Percentiles rank a stretch among this genome's conserved stretches.
Evolutionary conservation across 257 asterid genomes (phyloP).

Genomic region (Avicennia marina): DNA sequence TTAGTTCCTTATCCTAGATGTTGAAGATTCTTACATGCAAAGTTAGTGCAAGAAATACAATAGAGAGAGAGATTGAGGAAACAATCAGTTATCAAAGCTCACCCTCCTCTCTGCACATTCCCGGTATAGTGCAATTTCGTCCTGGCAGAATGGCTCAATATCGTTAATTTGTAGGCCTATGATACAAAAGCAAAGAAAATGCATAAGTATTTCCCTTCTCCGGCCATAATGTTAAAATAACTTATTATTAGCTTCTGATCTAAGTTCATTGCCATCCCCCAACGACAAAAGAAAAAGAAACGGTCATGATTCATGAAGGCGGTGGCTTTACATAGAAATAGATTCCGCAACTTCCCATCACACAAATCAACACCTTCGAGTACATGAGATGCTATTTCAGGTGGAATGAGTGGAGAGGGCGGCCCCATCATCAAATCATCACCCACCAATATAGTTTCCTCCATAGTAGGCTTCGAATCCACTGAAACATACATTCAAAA

Average conservation of each 20-base stretch:
- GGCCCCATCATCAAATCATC: conserved; percentile 98
- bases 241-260: no score
- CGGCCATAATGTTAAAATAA: not conserved
- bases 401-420: conserved; percentile 88
- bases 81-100: conserved; percentile 15
- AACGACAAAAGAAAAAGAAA: not conserved
- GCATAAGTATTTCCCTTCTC: not conserved
- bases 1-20: conserved; percentile 69
- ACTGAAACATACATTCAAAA: conserved; percentile 30
- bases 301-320: not conserved
- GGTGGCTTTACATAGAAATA: conserved; percentile 60
- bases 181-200: not conserved
- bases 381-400: conserved; percentile 93
- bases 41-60: not conserved
- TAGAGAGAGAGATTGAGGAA: not conserved
- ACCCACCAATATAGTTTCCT: conserved; percentile 95
- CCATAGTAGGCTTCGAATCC: conserved; percentile 87
- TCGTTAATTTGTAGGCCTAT: conserved; percentile 82
- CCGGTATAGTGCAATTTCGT: conserved; percentile 42
- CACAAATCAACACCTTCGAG: conserved; percentile 88
- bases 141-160: conserved; percentile 75
- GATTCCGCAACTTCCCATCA: conserved; percentile 85
- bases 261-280: not conserved
- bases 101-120: conserved; percentile 58
- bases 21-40: not conserved